Evolutionary conservation across 2,329 filamentous ascomycete genomes (phyloP), one percentile per base, ranked within the genome.

Genomic region (Didymella keratinophila): DNA sequence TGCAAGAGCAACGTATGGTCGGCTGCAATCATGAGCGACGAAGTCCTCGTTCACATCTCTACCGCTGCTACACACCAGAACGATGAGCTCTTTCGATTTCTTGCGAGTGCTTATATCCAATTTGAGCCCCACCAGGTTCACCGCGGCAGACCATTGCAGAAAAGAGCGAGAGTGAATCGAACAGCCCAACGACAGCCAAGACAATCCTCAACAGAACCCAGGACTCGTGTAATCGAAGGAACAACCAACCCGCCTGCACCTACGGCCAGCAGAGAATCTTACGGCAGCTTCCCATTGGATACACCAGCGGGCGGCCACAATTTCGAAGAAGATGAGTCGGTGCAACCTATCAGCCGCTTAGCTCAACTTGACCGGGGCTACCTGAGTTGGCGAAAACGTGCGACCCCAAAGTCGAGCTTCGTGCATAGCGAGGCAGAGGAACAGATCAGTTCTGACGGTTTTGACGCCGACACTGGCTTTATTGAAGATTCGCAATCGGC

Each of bases 1-100:
- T 60, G 25, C 53, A 56, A 52, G 16, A 42, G 1, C 48, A 32
- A 37, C 58, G 49, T 37, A 44, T 52, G 34, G 18, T 52, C 18
- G 42, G 30, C 36, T 47, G 52, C 56, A 56, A 60, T 46, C 39
- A 74, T 73, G 72, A 63, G 61, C 54, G 73, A 78, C 67, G 76
- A 80, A 58, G 71, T 83, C 27, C 72, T 81, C 30, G 77, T 79
- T 32, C 81, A 83, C 65, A 77, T 80, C 39, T 79, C 80, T 57
- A 77, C 80, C 7, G 71, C 79, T 9, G 75, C 77, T 9, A 78
- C 74, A 36, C 73, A 70, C 28, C 70, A 72, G 37, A 75, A 78
- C 58, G 81, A 83, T 69, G 73, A 79, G 36, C 60, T 73, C 4
- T 80, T 76, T 58, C 72, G 70, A 45, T 71, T 73, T 42, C 68